phyloP scores from a whole-genome alignment of 768 basidiomycete genomes.

The Lactarius sp. region DNA sequence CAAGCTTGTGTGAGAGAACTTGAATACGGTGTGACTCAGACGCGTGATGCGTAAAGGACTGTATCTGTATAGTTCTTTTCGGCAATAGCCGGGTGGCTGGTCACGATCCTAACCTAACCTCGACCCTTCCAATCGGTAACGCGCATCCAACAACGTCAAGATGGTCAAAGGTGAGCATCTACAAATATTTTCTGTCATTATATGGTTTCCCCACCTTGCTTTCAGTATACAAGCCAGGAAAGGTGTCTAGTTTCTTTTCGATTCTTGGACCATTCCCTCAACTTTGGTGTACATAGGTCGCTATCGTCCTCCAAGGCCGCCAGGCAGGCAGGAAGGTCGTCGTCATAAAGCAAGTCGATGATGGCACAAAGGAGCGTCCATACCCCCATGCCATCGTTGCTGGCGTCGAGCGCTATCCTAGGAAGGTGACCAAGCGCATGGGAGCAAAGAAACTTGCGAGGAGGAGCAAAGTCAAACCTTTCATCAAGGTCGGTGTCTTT shows the following conservation, averaged over 20 bases:
- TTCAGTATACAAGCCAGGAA: conserved; percentile 91
- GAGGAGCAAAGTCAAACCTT: conserved; percentile 98
- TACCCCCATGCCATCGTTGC: conserved; percentile 99
- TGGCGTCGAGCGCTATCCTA: conserved; percentile 96
- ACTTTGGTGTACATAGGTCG: conserved; percentile 50
- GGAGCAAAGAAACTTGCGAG: conserved; percentile 89
- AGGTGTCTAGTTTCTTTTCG: conserved; percentile 45
- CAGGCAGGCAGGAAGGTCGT: conserved; percentile 99
- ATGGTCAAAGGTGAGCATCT: conserved; percentile 31
- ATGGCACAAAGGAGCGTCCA: conserved; percentile 92
- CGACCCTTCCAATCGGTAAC: conserved; percentile 5
- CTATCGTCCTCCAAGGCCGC: conserved; percentile 96
- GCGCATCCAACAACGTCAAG: conserved; percentile 24
- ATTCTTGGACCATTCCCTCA: not conserved
- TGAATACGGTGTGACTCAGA: too few relatives aligned
- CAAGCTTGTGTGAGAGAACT: too few relatives aligned
- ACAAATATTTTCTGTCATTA: not conserved
- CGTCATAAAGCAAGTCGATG: conserved; percentile 95
- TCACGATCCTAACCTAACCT: not conserved
- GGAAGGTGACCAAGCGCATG: conserved; percentile 97
- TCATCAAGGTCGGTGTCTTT: conserved; percentile 80
- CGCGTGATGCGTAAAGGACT: conserved; percentile 15
- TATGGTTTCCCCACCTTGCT: not conserved
- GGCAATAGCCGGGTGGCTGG: conserved; percentile 31
- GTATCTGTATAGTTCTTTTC: conserved; percentile 29